Conservation (phyloP, 352 stramenopile genomes). For the Globisporangium spinosum region DNA sequence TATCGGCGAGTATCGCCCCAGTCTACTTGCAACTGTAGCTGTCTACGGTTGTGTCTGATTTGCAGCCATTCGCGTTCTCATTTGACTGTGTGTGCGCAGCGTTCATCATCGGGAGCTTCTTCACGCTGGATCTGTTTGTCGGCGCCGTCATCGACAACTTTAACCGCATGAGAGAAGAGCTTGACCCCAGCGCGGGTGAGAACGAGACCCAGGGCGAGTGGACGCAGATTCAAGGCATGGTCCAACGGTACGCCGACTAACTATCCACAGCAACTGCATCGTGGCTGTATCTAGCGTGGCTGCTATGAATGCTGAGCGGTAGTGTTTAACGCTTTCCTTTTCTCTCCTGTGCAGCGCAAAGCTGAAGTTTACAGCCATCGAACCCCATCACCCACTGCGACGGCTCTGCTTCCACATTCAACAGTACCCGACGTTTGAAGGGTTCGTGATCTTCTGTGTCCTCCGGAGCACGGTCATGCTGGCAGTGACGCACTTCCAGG, state of each 20-base stretch:
- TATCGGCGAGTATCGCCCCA: slow-evolving; percentile 30
- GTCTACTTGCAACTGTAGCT: neutral
- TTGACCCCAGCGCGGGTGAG: slow-evolving; percentile 34
- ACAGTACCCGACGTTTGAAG: slow-evolving; percentile 34
- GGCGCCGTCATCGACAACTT: slow-evolving; percentile 89
- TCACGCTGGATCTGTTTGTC: slow-evolving; percentile 88
- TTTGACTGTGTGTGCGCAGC: slow-evolving; percentile 17
- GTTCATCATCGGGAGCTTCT: slow-evolving; percentile 86
- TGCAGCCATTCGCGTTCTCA: no score
- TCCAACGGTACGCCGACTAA: slow-evolving; percentile 20
- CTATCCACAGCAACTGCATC: neutral
- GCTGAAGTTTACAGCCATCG: slow-evolving; percentile 22
- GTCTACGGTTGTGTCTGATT: neutral
- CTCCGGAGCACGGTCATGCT: slow-evolving; percentile 41
- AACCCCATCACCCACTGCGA: slow-evolving; percentile 23
- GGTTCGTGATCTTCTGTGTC: slow-evolving; percentile 29
- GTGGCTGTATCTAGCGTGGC: neutral
- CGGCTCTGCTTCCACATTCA: slow-evolving; percentile 29
- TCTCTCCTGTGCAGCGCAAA: slow-evolving; percentile 22
- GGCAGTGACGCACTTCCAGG: slow-evolving; percentile 33
- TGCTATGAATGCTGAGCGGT: neutral
- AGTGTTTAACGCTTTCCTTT: neutral
- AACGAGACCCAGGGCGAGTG: slow-evolving; percentile 73
- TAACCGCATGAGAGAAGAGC: slow-evolving; percentile 48
- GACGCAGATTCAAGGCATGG: slow-evolving; percentile 45